Percentiles rank a stretch among this genome's conserved stretches.
phyloP scores from a whole-genome alignment of 176 grass and related monocot genomes.

The Cenchrus fungigraminus region DNA sequence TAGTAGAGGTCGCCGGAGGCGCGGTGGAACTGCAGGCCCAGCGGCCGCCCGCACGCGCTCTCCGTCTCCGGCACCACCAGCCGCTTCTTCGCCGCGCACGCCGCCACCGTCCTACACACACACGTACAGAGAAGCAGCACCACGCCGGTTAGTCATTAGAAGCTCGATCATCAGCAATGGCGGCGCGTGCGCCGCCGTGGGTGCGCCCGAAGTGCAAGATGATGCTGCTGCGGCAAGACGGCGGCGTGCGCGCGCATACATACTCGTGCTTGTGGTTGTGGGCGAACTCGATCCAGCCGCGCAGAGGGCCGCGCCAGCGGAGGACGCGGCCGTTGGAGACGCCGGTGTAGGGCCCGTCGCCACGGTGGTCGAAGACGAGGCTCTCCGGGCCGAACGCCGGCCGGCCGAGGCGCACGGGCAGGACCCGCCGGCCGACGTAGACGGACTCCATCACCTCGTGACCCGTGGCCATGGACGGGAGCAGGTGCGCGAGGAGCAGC shows the following conservation, averaged over 20 bases:
- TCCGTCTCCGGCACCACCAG: constrained; percentile 66
- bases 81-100: constrained; percentile 46
- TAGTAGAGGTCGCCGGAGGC: constrained; percentile 73
- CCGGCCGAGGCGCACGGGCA: constrained; percentile 45
- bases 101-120: constrained; percentile 32
- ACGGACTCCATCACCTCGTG: constrained; percentile 56
- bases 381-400: constrained; percentile 83
- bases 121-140: too few species aligned
- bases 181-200: background rate
- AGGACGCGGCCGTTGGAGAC: constrained; percentile 84
- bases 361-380: constrained; percentile 78
- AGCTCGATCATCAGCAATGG: background rate
- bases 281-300: constrained; percentile 76
- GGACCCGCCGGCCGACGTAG: constrained; percentile 29
- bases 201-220: background rate
- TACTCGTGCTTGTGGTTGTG: constrained; percentile 64
- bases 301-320: constrained; percentile 50
- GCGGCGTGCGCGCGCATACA: background rate
- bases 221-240: background rate
- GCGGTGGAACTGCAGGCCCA: constrained; percentile 84
- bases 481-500: constrained; percentile 13
- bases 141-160: background rate
- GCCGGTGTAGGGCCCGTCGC: constrained; percentile 77
- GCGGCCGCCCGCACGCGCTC: constrained; percentile 77
- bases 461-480: constrained; percentile 18